Evolutionary conservation across 106 monocot genomes (phyloP).

Genomic region (Posidonia australis): DNA sequence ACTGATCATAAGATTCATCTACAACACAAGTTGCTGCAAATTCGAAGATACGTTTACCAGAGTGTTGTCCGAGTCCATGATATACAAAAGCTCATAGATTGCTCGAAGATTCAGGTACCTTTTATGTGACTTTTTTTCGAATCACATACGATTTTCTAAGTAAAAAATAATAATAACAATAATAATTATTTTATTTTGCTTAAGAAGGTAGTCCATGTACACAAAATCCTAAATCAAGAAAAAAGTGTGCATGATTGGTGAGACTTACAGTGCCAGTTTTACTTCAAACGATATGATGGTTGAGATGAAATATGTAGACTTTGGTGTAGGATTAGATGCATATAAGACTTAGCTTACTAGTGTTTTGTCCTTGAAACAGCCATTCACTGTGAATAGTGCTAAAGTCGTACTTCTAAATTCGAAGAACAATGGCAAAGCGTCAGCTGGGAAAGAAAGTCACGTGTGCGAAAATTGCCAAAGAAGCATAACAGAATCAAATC

Average conservation of each 20-base stretch:
- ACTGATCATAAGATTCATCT: not conserved
- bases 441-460: not conserved
- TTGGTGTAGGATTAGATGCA: too few relatives aligned
- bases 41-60: conserved; percentile 51
- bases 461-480: conserved; percentile 27
- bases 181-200: too few relatives aligned
- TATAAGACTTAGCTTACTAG: too few relatives aligned
- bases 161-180: too few relatives aligned
- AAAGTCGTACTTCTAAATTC: conserved; percentile 47
- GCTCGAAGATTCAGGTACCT: conserved; percentile 45
- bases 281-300: too few relatives aligned
- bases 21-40: conserved; percentile 34
- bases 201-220: too few relatives aligned
- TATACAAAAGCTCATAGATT: conserved; percentile 39
- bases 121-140: too few relatives aligned
- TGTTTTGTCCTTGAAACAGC: conserved; percentile 18
- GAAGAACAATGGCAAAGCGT: conserved; percentile 19
- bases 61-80: conserved; percentile 39
- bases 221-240: too few relatives aligned
- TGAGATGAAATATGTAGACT: too few relatives aligned
- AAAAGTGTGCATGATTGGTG: too few relatives aligned
- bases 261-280: too few relatives aligned
- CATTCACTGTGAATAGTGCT: conserved; percentile 36
- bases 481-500: conserved; percentile 22
- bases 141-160: too few relatives aligned